Evolutionary conservation across 306 rosid genomes (phyloP).

Genomic region (Phaseolus lunatus): DNA sequence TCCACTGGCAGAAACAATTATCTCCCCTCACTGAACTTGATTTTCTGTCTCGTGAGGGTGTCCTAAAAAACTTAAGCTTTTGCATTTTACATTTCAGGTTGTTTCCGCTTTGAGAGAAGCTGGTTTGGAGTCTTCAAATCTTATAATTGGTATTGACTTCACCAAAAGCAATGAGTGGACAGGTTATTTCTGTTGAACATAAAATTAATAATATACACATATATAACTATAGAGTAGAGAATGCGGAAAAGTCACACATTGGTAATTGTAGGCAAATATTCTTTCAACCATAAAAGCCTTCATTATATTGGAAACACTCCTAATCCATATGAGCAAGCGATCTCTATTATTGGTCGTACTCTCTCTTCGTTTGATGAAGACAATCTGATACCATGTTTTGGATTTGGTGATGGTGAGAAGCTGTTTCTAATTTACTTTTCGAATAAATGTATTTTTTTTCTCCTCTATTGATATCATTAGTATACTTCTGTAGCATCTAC

Average conservation of each 20-base stretch:
- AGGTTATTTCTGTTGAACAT: constrained; percentile 58
- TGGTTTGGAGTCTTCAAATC: constrained; percentile 89
- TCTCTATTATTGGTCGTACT: constrained; percentile 81
- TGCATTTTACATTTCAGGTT: constrained; percentile 57
- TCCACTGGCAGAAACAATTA: not conserved
- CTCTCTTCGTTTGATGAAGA: constrained; percentile 89
- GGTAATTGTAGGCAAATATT: constrained; percentile 65
- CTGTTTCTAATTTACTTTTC: constrained; percentile 35
- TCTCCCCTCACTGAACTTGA: not conserved
- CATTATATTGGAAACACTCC: constrained; percentile 65
- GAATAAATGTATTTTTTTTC: not conserved
- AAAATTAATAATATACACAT: not conserved
- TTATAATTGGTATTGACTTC: constrained; percentile 87
- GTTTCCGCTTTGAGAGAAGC: constrained; percentile 83
- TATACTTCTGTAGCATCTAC: constrained; percentile 69
- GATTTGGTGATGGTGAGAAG: constrained; percentile 87
- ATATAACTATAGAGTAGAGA: constrained; percentile 12
- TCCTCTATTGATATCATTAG: constrained; percentile 35
- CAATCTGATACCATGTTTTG: constrained; percentile 90
- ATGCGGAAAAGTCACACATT: constrained; percentile 35
- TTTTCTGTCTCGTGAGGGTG: not conserved
- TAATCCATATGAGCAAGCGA: constrained; percentile 93
- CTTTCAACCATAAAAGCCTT: constrained; percentile 80
- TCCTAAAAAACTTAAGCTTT: constrained; percentile 32
- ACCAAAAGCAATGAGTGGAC: constrained; percentile 98